Evolutionary conservation across 2,329 filamentous ascomycete genomes (phyloP).

Genomic region (Cladorrhinum sp.): DNA sequence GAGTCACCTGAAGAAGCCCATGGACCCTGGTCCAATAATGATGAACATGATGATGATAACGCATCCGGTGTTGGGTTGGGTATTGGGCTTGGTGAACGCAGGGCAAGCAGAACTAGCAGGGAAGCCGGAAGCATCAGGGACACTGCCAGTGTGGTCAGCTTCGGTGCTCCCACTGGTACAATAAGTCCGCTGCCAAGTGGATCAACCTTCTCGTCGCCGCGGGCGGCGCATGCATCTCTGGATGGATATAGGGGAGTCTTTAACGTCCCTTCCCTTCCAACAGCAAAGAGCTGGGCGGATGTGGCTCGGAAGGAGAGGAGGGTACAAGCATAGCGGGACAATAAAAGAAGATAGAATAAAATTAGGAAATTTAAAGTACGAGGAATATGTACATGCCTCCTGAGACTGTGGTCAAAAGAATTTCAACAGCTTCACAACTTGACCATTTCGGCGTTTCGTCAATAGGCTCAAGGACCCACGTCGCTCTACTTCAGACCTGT

Average conservation of each 20-base stretch:
- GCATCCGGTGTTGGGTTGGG: constrained; percentile 17
- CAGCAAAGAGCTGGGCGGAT: constrained; percentile 42
- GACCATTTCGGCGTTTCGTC: too few relatives aligned
- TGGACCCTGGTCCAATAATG: not conserved
- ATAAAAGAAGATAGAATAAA: not conserved
- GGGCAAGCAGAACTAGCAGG: constrained; percentile 15
- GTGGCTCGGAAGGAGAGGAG: constrained; percentile 30
- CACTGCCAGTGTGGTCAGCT: constrained; percentile 21
- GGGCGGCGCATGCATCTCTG: constrained; percentile 20
- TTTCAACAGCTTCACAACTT: too few relatives aligned
- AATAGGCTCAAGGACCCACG: too few relatives aligned
- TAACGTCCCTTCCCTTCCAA: constrained; percentile 34
- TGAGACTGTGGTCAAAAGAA: too few relatives aligned
- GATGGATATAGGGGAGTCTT: constrained; percentile 15
- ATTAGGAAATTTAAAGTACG: not conserved
- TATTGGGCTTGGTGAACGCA: constrained; percentile 13
- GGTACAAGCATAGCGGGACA: not conserved
- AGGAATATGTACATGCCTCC: too few relatives aligned
- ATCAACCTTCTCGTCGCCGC: constrained; percentile 35
- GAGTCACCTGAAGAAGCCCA: not conserved
- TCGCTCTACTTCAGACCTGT: too few relatives aligned
- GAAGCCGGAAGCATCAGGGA: constrained; percentile 11
- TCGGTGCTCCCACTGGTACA: constrained; percentile 5
- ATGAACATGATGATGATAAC: not conserved
- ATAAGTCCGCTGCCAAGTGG: constrained; percentile 27